A percentile compares a stretch with the other conserved stretches of the same genome.
phyloP scores from a whole-genome alignment of 2,329 filamentous ascomycete species.

The Chrysoporthe deuterocubensis region DNA sequence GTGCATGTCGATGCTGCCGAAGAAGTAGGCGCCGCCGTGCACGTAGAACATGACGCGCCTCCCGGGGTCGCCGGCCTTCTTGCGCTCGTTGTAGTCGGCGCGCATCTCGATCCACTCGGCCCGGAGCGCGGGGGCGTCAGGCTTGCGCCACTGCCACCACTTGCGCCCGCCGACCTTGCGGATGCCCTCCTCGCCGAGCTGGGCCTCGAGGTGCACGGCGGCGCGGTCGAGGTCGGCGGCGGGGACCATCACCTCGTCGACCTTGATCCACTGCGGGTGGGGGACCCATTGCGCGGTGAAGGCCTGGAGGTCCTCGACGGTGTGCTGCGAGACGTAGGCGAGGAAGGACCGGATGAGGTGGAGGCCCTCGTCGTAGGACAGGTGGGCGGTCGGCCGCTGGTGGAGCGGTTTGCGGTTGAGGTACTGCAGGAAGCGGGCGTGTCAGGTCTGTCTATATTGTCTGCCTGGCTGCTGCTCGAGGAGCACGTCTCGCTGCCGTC shows the following conservation, averaged over 20 bases:
- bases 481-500: not conserved
- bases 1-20: conserved; percentile 94
- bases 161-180: conserved; percentile 76
- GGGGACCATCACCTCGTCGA: conserved; percentile 70
- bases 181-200: conserved; percentile 79
- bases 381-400: conserved; percentile 83
- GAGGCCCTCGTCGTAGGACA: conserved; percentile 93
- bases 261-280: conserved; percentile 83
- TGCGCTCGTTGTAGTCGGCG: conserved; percentile 74
- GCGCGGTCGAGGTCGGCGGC: conserved; percentile 66
- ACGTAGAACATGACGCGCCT: conserved; percentile 90
- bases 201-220: conserved; percentile 68
- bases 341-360: conserved; percentile 87
- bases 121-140: conserved; percentile 64
- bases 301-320: conserved; percentile 88
- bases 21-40: conserved; percentile 93
- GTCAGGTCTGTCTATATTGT: not conserved
- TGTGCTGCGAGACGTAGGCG: conserved; percentile 81
- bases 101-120: conserved; percentile 98
- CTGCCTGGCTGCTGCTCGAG: not conserved
- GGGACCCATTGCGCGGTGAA: conserved; percentile 95
- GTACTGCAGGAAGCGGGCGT: conserved; percentile 59
- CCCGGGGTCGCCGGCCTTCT: conserved; percentile 60
- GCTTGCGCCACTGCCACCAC: conserved; percentile 88
- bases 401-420: conserved; percentile 75